A percentile compares a stretch with the other conserved stretches of the same genome.
Conservation (phyloP, 192 early-diverging fungal genomes). For the Coemansia sp. region DNA sequence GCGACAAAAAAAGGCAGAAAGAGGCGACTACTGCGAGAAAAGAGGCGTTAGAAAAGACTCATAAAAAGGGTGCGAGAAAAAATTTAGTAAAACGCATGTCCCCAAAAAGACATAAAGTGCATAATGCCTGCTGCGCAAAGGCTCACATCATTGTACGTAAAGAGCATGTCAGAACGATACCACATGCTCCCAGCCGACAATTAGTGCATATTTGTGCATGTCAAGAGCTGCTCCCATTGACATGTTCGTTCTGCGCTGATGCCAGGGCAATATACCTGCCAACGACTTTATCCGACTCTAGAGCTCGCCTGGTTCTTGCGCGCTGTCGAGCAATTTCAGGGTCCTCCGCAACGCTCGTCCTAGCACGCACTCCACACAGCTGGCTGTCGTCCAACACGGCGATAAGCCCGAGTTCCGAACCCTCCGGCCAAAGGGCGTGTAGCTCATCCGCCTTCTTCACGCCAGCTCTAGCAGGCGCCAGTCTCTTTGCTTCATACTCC, state of each 20-base stretch:
- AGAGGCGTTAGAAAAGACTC: neutral
- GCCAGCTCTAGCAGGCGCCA: constrained; percentile 1
- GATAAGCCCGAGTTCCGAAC: constrained; percentile 36
- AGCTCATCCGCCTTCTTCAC: constrained; percentile 14
- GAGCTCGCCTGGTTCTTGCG: constrained; percentile 7
- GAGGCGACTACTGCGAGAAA: neutral
- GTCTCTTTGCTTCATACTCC: constrained; percentile 28
- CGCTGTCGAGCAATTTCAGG: constrained; percentile 5
- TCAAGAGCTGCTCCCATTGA: neutral
- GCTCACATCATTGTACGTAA: neutral
- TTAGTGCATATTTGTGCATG: neutral
- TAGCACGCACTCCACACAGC: constrained; percentile 31
- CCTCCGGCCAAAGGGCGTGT: constrained; percentile 31
- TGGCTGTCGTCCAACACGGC: constrained; percentile 32
- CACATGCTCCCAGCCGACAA: neutral
- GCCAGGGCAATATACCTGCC: constrained; percentile 15
- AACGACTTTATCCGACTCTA: constrained; percentile 27
- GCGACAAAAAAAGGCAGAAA: neutral
- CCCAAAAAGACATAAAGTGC: constrained; percentile 1
- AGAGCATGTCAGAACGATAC: neutral
- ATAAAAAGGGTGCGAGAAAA: neutral
- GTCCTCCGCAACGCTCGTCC: constrained; percentile 13
- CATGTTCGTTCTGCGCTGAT: neutral
- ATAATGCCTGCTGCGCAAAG: neutral
- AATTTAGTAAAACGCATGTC: neutral